Percentiles rank a stretch among this genome's conserved stretches.
phyloP scores from a whole-genome alignment of 192 early-diverging fungal species.

The Coemansia sp. region DNA sequence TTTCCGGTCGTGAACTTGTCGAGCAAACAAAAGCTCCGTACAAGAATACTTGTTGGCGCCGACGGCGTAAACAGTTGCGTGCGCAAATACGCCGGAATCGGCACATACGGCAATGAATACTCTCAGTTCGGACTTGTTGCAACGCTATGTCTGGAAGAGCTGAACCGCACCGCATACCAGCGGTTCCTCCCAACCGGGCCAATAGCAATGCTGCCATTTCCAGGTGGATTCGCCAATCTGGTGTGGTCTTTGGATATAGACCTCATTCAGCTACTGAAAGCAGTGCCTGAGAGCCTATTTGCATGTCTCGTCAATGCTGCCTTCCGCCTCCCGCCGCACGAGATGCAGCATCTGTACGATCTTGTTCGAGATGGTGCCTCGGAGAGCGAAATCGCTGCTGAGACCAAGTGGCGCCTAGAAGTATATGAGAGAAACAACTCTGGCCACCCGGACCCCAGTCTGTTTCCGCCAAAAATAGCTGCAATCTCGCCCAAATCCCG shows the following conservation, averaged over 20 bases:
- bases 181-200: conserved; percentile 94
- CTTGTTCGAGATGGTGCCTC: conserved; percentile 54
- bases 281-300: conserved; percentile 65
- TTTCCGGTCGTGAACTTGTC: conserved; percentile 78
- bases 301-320: conserved; percentile 77
- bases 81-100: conserved; percentile 77
- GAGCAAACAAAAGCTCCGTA: conserved; percentile 60
- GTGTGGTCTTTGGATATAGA: conserved; percentile 85
- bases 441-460: neutral
- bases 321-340: conserved; percentile 65
- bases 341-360: conserved; percentile 70
- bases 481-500: conserved; percentile 65
- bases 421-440: conserved; percentile 27
- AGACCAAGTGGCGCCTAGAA: conserved; percentile 70
- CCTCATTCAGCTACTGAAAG: conserved; percentile 63
- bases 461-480: conserved; percentile 63
- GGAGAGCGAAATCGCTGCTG: conserved; percentile 54
- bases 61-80: conserved; percentile 89
- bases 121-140: conserved; percentile 83
- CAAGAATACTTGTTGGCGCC: conserved; percentile 83
- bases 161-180: conserved; percentile 79
- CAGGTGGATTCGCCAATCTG: conserved; percentile 63
- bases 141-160: conserved; percentile 67
- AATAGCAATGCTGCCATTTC: conserved; percentile 82
- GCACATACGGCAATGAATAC: conserved; percentile 86